phyloP scores from a whole-genome alignment of 148 eudicot genomes.

The Persicaria maculosa region DNA sequence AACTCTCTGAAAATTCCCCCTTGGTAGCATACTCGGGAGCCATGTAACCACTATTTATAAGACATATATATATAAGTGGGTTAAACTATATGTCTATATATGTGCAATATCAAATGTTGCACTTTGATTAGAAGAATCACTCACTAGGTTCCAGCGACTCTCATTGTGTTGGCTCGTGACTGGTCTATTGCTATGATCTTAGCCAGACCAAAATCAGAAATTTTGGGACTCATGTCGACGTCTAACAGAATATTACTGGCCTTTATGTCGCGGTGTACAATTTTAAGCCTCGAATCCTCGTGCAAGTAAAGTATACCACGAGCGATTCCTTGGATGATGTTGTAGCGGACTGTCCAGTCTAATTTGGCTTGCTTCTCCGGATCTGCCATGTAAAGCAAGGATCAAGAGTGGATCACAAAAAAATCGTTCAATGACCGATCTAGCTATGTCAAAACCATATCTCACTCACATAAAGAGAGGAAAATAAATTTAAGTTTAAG shows the following conservation, averaged over 20 bases:
- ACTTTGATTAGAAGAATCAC: neutral
- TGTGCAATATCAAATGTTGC: no score
- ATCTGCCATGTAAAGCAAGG: slow-evolving; percentile 20
- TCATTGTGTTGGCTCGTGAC: slow-evolving; percentile 25
- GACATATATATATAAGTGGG: no score
- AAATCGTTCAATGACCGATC: no score
- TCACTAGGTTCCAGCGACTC: slow-evolving; percentile 42
- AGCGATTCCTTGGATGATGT: slow-evolving; percentile 38
- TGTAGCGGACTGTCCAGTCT: slow-evolving; percentile 32
- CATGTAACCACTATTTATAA: slow-evolving; percentile 40
- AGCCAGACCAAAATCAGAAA: slow-evolving; percentile 33
- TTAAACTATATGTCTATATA: no score
- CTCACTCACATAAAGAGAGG: no score
- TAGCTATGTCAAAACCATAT: no score
- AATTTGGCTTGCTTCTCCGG: slow-evolving; percentile 14
- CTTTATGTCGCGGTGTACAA: slow-evolving; percentile 42
- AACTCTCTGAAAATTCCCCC: slow-evolving; percentile 27
- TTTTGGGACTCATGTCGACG: slow-evolving; percentile 26
- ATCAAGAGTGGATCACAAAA: no score
- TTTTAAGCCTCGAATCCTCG: slow-evolving; percentile 40
- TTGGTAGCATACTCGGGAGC: slow-evolving; percentile 28
- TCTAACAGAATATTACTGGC: slow-evolving; percentile 35
- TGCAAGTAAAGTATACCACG: slow-evolving; percentile 43
- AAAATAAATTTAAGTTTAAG: no score
- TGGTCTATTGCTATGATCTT: slow-evolving; percentile 29